Base-by-base conservation (phyloP, 495 filamentous ascomycete species). In the Stereocaulon alpinum region DNA sequence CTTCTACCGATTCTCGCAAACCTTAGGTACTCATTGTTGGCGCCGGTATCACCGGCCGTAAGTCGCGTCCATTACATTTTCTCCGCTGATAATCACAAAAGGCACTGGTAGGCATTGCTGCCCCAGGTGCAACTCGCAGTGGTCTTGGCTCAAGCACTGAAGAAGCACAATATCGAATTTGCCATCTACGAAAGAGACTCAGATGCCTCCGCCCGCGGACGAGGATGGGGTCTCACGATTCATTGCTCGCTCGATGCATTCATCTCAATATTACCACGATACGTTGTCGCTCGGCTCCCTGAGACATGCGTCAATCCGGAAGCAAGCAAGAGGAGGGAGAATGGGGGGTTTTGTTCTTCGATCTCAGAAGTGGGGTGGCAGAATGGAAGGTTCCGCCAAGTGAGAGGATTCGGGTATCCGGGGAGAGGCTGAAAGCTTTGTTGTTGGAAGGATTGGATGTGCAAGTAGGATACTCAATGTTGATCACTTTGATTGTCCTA, bases 171-270 rank as follows among this genome's bases (percentile, higher is more conserved):
- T 17, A 66, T 79, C n/a, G 64, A 73, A 0, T 80, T 77, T 63
- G 61, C 69, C 22, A 72, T 85, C 22, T 84, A 77, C 64, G 82
- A 86, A 55, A 74, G 78, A 4, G 82, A 85, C 62, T 58, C 68
- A 3, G 63, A 68, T 11, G 63, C 74, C 24, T 65, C 69, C 14
- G 67, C 73, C 14, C 74, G 82, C 5, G 70, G 65, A 6, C 72
- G 72, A 32, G 82, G 82, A 42, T 85, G 81, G 81, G 81, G 77
- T 5, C 68, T 85, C 12, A 83, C 82, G 0, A 72, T 85, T 55
- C 79, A 84, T 66, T 82, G 78, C 79, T 74, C 75, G 32, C 70
- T 83, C 12, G 70, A 76, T 12, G 74, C 74, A 4, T 69, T 84
- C 55, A 68, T 74, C 11, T 62, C 71, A 12, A 64, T 83, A 10